Base-by-base conservation (phyloP, 2,329 filamentous ascomycete genomes). In the Diaporthe capsici region DNA sequence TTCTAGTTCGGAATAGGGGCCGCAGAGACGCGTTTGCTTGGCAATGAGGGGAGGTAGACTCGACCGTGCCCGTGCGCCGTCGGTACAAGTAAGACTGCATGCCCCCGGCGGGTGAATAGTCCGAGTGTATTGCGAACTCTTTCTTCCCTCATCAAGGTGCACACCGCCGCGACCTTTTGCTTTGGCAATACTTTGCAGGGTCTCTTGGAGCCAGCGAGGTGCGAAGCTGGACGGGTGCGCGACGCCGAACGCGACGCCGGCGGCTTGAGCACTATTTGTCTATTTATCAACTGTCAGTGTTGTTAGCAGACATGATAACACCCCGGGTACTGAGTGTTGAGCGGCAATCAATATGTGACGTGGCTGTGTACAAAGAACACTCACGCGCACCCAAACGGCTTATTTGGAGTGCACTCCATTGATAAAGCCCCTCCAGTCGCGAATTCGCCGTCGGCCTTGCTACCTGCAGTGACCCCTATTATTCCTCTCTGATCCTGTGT, bases 1-100 rank as follows among this genome's bases (percentile, higher is more conserved):
- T 70, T 70, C 65, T 70, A 55, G 49, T 70, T 70, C 65, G 34
- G 65, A 70, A 70, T 55, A 55, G 49, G 65, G 65, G 34, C 65
- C 65, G 49, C 49, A 44, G 8, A 28, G 15, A 70, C n/a, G 15
- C 8, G 34, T 42, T 42, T 70, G 34, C 65, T 70, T 70, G 65
- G 65, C 65, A 70, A 28, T 70, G 65, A 70, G 47, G 65, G 65
- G 65, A 68, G 65, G 31, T 17, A 25, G 47, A 68, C 31, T 53
- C n/a, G 22, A 53, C 13, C n/a, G 47, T n/a, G 47, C 20, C 65
- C 47, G 47, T 68, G 65, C 47, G 65, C 65, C 47, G 65, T 28
- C 47, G 65, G 47, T 68, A 53, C 47, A 68, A 68, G 65, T 68
- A 67, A 37, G 63, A 34, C 63, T 68, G 31, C 47, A 12, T 68